Conservation (phyloP, 2,329 filamentous ascomycete species). For the Macrophomina tecta region DNA sequence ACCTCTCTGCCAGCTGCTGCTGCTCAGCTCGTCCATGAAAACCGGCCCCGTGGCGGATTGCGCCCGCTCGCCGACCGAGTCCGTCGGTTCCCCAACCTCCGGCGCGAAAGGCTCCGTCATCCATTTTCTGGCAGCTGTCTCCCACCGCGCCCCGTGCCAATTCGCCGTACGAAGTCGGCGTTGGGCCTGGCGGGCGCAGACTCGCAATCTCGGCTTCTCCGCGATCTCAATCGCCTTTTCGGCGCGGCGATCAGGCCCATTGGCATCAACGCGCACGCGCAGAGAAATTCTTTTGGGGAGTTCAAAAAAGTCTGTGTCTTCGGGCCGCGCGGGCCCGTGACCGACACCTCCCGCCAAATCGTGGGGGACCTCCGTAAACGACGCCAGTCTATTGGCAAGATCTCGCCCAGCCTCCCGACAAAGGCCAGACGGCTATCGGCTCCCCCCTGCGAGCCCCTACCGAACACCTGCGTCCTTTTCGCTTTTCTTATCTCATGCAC, state of each 20-base stretch:
- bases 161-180: background rate
- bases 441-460: conserved; percentile 7
- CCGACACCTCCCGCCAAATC: background rate
- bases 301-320: background rate
- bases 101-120: background rate
- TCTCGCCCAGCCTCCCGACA: background rate
- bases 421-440: background rate
- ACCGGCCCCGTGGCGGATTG: background rate
- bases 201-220: background rate
- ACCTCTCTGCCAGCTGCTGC: background rate
- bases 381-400: background rate
- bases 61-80: background rate
- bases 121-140: background rate
- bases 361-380: background rate
- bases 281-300: background rate
- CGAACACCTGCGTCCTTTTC: background rate
- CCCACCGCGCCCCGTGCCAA: background rate
- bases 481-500: background rate
- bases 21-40: background rate
- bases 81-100: background rate
- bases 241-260: background rate
- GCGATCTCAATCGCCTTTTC: background rate
- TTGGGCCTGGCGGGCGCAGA: background rate
- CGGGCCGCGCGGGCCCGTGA: conserved; percentile 2
- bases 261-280: background rate